A percentile compares a stretch with the other conserved stretches of the same genome.
These are phyloP conservation scores for Pythium sp. DNA, from an alignment of 352 stramenopile genomes.

Conservation along the genomic window DNA sequence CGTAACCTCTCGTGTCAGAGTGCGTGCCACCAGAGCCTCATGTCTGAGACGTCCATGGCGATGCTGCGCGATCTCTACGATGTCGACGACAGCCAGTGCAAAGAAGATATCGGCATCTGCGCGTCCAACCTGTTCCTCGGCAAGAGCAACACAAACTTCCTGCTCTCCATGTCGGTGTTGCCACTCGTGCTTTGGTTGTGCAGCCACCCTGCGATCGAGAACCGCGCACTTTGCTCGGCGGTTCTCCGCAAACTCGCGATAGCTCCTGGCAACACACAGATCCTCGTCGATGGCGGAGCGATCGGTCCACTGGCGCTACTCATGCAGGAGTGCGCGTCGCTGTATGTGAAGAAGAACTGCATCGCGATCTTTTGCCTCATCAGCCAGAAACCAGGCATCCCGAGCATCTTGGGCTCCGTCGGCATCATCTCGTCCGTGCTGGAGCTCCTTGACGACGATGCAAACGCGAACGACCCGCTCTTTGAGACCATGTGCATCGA, in stretches of 20 bases:
- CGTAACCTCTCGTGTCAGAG: conserved; percentile 49
- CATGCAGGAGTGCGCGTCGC: conserved; percentile 27
- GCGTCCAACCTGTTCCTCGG: conserved; percentile 71
- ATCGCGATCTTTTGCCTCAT: conserved; percentile 65
- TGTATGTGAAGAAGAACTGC: conserved; percentile 68
- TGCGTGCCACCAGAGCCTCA: conserved; percentile 37
- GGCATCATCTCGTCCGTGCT: conserved; percentile 57
- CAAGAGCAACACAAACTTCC: conserved; percentile 50
- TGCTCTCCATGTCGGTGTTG: conserved; percentile 46
- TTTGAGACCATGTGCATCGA: conserved; percentile 69
- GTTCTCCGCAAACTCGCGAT: conserved; percentile 67
- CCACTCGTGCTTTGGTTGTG: conserved; percentile 60
- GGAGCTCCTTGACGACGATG: conserved; percentile 42
- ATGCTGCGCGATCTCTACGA: conserved; percentile 52
- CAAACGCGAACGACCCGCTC: conserved; percentile 21
- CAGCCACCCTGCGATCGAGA: conserved; percentile 21
- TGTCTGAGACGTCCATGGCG: conserved; percentile 35
- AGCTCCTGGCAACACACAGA: conserved; percentile 61
- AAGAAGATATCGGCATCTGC: conserved; percentile 52
- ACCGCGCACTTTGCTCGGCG: conserved; percentile 45
- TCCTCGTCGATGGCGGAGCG: conserved; percentile 52
- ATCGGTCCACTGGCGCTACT: conserved; percentile 51
- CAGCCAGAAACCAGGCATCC: conserved; percentile 41
- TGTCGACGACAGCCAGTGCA: conserved; percentile 37
- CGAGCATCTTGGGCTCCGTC: conserved; percentile 42